phyloP scores from a whole-genome alignment of 176 grass and related monocot species.

The Raddia guianensis region DNA sequence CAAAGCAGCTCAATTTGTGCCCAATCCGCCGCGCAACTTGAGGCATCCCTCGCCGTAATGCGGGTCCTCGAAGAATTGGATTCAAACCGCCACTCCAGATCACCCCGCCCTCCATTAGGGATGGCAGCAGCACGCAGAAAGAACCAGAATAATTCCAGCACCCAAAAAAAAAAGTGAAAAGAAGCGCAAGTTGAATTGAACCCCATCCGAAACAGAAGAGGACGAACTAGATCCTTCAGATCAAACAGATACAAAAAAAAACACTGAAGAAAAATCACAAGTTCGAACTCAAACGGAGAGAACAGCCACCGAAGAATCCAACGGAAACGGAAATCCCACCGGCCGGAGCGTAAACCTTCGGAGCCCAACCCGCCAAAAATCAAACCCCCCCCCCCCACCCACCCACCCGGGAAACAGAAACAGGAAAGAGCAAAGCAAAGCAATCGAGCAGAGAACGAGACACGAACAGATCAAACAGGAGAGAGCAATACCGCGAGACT shows the following conservation, averaged over 20 bases:
- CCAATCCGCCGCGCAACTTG: slow-evolving; percentile 12
- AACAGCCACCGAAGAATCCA: not conserved
- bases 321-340: not conserved
- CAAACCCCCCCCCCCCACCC: no score
- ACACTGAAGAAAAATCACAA: slow-evolving; percentile 16
- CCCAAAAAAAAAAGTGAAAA: not conserved
- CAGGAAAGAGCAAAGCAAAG: not conserved
- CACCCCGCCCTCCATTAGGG: not conserved
- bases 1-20: slow-evolving; percentile 20
- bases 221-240: slow-evolving; percentile 21
- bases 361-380: slow-evolving; percentile 19
- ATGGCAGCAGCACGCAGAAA: slow-evolving; percentile 4
- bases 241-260: slow-evolving; percentile 22
- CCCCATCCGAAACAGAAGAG: not conserved
- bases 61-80: not conserved
- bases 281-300: not conserved
- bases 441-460: not conserved
- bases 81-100: slow-evolving; percentile 10
- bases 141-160: slow-evolving; percentile 20
- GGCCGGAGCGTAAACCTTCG: not conserved
- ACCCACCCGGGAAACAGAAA: not conserved
- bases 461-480: not conserved
- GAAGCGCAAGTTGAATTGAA: slow-evolving; percentile 12
- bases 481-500: slow-evolving; percentile 22
- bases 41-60: slow-evolving; percentile 28